Base-by-base conservation (phyloP, 1,284 basidiomycete genomes). In the Cryptococcus jaspeensis region DNA sequence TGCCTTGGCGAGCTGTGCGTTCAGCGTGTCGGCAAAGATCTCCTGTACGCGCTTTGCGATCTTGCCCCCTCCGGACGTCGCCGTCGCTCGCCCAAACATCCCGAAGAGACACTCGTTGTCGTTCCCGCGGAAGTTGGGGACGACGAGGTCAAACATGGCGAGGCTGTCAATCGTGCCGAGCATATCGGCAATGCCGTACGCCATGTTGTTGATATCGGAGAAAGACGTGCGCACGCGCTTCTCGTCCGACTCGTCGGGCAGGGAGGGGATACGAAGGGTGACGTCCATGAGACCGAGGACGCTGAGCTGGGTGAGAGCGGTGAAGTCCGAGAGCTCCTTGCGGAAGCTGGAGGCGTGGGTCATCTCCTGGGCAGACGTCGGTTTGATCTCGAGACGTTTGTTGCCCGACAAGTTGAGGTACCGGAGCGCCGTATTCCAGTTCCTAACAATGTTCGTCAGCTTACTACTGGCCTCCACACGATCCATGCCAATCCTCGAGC, bases 201-300 rank as follows among this genome's bases (percentile, higher is more conserved):
- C 87, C 91, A 99, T 92, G 57, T 86, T 85, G 78, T 91, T 91
- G 61, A 98, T 87, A 52, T 91, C 89, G 2, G 91, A 92, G 45
- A 88, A 82, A 6, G 94, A 95, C 0, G 93, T 96, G 46, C 96
- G 88, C 5, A 99, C 88, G 8, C 96, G 88, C 32, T 92, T 86
- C 55, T 94, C 88, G 56, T 94, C 91, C 59, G 81, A 87, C 74
- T 98, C 94, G 74, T 98, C 95, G 0, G 93, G 93, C 28, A 95
- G 83, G 49, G 86, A 86, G 5, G 80, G 87, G 74, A 87, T 87
- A 44, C 89, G 88, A 43, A 94, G 87, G 3, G 94, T 98, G 59
- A 99, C 92, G 74, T 99, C 96, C 90, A 99, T 99, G 38, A 99
- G 83, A 40, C 96, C 95, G 2, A 99, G 83, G 20, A 96, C 86